Evolutionary conservation across 1,139 yeast species (phyloP).

Genomic region (Scheffersomyces parashehatae): DNA sequence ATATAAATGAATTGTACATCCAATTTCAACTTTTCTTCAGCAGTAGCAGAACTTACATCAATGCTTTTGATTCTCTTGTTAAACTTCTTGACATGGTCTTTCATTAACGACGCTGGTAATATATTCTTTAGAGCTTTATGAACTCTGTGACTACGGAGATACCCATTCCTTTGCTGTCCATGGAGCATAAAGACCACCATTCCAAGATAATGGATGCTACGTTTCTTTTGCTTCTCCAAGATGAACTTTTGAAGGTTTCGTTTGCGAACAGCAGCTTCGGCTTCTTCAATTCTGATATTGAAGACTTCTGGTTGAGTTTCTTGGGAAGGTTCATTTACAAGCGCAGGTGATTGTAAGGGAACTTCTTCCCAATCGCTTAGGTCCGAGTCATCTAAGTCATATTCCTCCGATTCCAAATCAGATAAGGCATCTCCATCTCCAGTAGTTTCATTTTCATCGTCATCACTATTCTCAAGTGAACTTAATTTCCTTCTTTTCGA

Average conservation of each 20-base stretch:
- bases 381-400: slow-evolving; percentile 10
- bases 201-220: slow-evolving; percentile 26
- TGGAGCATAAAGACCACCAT: slow-evolving; percentile 27
- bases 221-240: slow-evolving; percentile 10
- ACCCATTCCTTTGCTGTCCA: slow-evolving; percentile 24
- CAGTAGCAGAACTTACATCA: too few species aligned
- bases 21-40: not conserved
- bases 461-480: not conserved
- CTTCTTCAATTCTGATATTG: slow-evolving; percentile 5
- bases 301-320: slow-evolving; percentile 1
- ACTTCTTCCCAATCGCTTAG: slow-evolving; percentile 26
- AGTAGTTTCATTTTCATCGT: slow-evolving; percentile 1
- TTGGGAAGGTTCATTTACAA: not conserved
- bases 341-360: slow-evolving; percentile 5
- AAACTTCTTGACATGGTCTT: slow-evolving; percentile 20
- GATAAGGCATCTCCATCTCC: slow-evolving; percentile 8
- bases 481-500: slow-evolving; percentile 5
- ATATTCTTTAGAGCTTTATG: slow-evolving; percentile 25
- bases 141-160: slow-evolving; percentile 21
- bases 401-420: slow-evolving; percentile 3
- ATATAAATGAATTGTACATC: slow-evolving; percentile 29
- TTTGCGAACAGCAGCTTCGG: slow-evolving; percentile 1
- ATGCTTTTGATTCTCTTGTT: slow-evolving; percentile 7
- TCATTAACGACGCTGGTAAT: slow-evolving; percentile 25
- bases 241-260: slow-evolving; percentile 2